These are phyloP conservation scores for Gremmenia infestans DNA, from an alignment of 2,329 filamentous ascomycete species.

Conservation along the genomic window DNA sequence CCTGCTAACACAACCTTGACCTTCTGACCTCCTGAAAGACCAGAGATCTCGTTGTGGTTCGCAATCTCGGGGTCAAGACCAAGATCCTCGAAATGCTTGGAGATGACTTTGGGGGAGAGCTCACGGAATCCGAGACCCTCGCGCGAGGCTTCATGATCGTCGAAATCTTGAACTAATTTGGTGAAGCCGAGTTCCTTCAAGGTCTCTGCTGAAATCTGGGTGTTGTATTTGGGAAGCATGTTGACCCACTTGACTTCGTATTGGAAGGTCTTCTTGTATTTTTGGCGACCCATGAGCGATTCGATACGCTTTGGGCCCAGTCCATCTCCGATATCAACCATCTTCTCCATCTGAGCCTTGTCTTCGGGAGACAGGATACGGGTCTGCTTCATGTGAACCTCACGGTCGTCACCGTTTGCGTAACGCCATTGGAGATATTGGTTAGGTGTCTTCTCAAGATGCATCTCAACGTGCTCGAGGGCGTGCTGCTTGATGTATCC, in stretches of 20 bases:
- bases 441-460: constrained; percentile 97
- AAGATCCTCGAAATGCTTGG: constrained; percentile 96
- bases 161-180: constrained; percentile 96
- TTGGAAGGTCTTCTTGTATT: constrained; percentile 99
- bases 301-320: constrained; percentile 75
- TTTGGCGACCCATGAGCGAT: constrained; percentile 88
- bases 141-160: constrained; percentile 97
- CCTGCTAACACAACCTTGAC: constrained; percentile 97
- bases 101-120: constrained; percentile 87
- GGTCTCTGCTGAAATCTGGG: constrained; percentile 88
- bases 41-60: constrained; percentile 97
- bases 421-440: constrained; percentile 99
- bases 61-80: constrained; percentile 96
- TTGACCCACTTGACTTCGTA: constrained; percentile 95
- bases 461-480: constrained; percentile 98
- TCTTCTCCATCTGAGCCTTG: constrained; percentile 85
- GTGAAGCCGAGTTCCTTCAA: constrained; percentile 78
- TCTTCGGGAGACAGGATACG: constrained; percentile 83
- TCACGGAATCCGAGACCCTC: constrained; percentile 96
- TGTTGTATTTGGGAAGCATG: constrained; percentile 88
- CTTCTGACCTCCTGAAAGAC: constrained; percentile 93
- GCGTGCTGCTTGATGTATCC: constrained; percentile 99
- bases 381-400: constrained; percentile 96
- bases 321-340: constrained; percentile 79
- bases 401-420: constrained; percentile 91